Conservation (phyloP, 768 basidiomycete species). For the Clavaria fumosa region DNA sequence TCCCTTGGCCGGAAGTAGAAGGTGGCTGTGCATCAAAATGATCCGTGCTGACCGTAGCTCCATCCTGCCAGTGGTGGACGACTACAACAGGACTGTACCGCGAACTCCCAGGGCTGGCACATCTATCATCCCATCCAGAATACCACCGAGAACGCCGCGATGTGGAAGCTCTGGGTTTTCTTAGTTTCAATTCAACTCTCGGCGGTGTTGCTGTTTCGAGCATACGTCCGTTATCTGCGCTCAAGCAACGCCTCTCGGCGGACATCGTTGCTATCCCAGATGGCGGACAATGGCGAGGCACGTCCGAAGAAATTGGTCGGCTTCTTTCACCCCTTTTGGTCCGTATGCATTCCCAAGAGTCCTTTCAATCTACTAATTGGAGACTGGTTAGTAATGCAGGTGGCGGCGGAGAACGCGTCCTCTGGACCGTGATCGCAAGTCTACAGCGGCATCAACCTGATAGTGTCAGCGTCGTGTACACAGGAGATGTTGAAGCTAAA, state of each 20-base stretch:
- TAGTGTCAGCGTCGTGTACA: slow-evolving; percentile 70
- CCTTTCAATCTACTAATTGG: slow-evolving; percentile 24
- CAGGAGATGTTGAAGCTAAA: slow-evolving; percentile 67
- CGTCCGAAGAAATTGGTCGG: slow-evolving; percentile 33
- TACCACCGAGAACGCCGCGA: too few relatives aligned
- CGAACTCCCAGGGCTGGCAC: too few relatives aligned
- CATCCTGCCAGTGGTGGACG: too few relatives aligned
- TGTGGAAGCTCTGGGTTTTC: not conserved
- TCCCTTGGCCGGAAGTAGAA: too few relatives aligned
- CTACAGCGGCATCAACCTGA: slow-evolving; percentile 54
- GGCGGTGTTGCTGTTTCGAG: not conserved
- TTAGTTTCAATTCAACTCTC: not conserved
- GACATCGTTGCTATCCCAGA: not conserved
- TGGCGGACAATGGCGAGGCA: not conserved
- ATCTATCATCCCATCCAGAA: too few relatives aligned
- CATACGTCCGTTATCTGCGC: not conserved
- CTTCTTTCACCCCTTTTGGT: slow-evolving; percentile 97
- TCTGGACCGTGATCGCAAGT: slow-evolving; percentile 80
- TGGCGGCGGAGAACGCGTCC: slow-evolving; percentile 89
- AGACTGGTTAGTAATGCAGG: slow-evolving; percentile 61
- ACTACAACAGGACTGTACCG: too few relatives aligned
- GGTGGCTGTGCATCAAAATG: too few relatives aligned
- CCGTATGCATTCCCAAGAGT: slow-evolving; percentile 15
- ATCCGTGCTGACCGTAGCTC: too few relatives aligned
- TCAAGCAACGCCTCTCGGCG: not conserved